A percentile compares a stretch with the other conserved stretches of the same genome.
phyloP scores from a whole-genome alignment of 768 basidiomycete genomes.

The Leucocoprinus sp. region DNA sequence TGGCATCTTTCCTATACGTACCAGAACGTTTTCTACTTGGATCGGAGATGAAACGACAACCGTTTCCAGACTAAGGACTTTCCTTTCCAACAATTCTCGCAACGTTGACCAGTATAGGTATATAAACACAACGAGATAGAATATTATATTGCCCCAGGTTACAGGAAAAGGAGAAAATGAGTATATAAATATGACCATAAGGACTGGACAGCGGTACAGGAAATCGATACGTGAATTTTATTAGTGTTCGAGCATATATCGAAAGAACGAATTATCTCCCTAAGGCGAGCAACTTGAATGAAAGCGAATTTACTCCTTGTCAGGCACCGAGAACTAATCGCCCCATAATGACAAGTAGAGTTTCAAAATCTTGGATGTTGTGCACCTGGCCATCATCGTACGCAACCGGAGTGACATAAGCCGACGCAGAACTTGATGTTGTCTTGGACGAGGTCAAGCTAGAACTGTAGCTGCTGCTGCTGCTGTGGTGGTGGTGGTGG shows the following conservation, averaged over 20 bases:
- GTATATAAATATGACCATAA: not conserved
- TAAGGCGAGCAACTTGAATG: not conserved
- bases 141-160: not conserved
- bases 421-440: not conserved
- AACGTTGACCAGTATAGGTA: not conserved
- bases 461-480: not conserved
- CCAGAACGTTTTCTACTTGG: too few relatives aligned
- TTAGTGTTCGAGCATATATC: not conserved
- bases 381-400: constrained; percentile 4
- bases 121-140: constrained; percentile 1
- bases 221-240: not conserved
- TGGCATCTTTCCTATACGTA: too few relatives aligned
- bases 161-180: not conserved
- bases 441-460: not conserved
- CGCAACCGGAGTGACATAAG: not conserved
- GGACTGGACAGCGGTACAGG: not conserved
- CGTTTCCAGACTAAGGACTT: too few relatives aligned
- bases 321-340: not conserved
- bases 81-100: too few relatives aligned
- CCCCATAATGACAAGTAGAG: constrained; percentile 5
- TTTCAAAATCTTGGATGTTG: constrained; percentile 3
- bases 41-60: too few relatives aligned
- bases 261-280: not conserved
- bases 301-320: not conserved
- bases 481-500: constrained; percentile 11